Evolutionary conservation across 2,329 filamentous ascomycete genomes (phyloP).

Genomic region (Endoconidiophora polonica): DNA sequence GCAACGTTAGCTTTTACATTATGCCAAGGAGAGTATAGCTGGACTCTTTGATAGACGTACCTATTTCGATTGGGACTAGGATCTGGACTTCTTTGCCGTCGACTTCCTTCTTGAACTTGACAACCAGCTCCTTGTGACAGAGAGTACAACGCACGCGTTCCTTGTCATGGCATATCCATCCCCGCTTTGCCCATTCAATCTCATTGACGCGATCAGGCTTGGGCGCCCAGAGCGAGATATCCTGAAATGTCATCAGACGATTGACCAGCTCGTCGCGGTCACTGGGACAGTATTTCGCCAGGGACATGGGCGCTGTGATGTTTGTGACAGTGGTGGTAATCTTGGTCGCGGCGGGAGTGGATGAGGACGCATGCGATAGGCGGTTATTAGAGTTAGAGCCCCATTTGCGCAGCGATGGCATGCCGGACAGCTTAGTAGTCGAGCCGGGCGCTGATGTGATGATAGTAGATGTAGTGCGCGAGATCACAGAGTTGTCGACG

Average conservation of each 20-base stretch:
- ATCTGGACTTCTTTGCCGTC: conserved; percentile 38
- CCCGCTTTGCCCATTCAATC: conserved; percentile 84
- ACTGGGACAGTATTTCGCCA: conserved; percentile 65
- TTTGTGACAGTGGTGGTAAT: conserved; percentile 14
- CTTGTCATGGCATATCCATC: conserved; percentile 72
- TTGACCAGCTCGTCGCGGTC: conserved; percentile 70
- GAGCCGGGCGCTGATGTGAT: conserved; percentile 15
- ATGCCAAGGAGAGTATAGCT: too few species aligned
- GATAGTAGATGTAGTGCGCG: conserved; percentile 18
- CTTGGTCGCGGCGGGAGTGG: not conserved
- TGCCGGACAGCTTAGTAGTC: conserved; percentile 22
- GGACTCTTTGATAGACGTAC: conserved; percentile 16
- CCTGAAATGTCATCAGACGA: conserved; percentile 73
- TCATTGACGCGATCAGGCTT: conserved; percentile 78
- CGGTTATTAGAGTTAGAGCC: conserved; percentile 15
- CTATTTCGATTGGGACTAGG: conserved; percentile 42
- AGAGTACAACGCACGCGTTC: conserved; percentile 76
- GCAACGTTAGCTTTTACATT: too few species aligned
- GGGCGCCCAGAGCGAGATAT: conserved; percentile 82
- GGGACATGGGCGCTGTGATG: conserved; percentile 17
- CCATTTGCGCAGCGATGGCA: conserved; percentile 26
- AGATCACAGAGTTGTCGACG: conserved; percentile 19
- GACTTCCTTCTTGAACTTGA: conserved; percentile 52
- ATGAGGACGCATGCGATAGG: not conserved
- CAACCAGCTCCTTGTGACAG: conserved; percentile 69